phyloP scores from a whole-genome alignment of 352 stramenopile genomes.

The Plasmopara halstedii region DNA sequence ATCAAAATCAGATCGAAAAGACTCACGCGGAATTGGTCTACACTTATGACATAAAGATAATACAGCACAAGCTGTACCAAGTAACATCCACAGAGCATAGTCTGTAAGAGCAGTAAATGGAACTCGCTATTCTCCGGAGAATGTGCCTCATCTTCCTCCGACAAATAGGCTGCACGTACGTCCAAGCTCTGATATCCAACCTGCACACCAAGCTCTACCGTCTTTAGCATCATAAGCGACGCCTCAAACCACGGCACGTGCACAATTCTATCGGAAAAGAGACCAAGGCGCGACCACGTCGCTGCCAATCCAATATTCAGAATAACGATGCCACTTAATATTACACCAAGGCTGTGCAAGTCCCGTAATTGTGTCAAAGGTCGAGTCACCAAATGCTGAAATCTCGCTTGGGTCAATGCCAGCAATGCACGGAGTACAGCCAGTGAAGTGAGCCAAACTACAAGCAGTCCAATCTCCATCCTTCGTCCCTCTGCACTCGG shows the following conservation, averaged over 20 bases:
- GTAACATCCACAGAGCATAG: conserved; percentile 47
- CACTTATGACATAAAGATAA: conserved; percentile 76
- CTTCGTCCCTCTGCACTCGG: conserved; percentile 17
- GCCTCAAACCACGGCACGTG: conserved; percentile 75
- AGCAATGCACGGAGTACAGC: conserved; percentile 55
- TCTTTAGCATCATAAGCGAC: conserved; percentile 55
- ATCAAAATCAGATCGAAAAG: conserved; percentile 77
- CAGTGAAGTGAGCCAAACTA: conserved; percentile 59
- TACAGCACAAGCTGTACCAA: conserved; percentile 65
- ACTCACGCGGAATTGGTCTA: conserved; percentile 72
- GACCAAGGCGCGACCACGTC: conserved; percentile 24
- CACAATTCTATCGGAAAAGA: conserved; percentile 48
- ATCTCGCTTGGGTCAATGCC: conserved; percentile 49
- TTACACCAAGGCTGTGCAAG: conserved; percentile 45
- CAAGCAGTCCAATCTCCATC: conserved; percentile 36
- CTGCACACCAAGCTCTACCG: conserved; percentile 58
- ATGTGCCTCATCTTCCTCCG: conserved; percentile 24
- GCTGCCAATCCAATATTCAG: conserved; percentile 38
- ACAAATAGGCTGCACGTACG: conserved; percentile 21
- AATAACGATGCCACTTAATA: conserved; percentile 28
- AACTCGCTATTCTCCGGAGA: conserved; percentile 58
- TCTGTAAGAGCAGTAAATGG: conserved; percentile 58
- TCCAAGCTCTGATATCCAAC: conserved; percentile 61
- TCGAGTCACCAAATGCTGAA: conserved; percentile 57
- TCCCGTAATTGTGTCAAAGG: conserved; percentile 52